Conservation (phyloP, 371 early-diverging fungal species). For the Saksenaea vasiformis region DNA sequence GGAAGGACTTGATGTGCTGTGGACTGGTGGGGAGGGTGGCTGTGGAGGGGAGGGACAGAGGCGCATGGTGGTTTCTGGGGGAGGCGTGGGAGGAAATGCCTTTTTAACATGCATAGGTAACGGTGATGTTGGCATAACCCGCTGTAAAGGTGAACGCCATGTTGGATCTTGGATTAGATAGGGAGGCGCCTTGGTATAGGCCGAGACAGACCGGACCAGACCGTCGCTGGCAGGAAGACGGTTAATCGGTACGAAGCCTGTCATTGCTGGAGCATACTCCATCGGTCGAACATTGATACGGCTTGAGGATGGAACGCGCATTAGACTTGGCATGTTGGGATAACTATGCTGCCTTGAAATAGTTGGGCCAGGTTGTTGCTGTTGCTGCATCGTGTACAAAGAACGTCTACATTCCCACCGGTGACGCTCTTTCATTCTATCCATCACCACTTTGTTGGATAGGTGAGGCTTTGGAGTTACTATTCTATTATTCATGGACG, state of each 20-base stretch:
- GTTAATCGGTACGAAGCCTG: not conserved
- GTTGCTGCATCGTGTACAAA: not conserved
- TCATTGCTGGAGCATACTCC: not conserved
- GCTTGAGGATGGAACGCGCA: not conserved
- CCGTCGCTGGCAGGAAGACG: not conserved
- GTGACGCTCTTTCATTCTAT: constrained; percentile 2
- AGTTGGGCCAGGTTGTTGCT: not conserved
- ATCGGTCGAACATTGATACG: not conserved
- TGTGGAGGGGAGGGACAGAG: not conserved
- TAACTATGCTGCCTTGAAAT: constrained; percentile 1
- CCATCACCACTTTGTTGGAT: not conserved
- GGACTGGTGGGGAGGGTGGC: not conserved
- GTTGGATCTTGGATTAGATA: not conserved
- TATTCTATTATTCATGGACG: not conserved
- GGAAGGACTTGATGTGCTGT: no score
- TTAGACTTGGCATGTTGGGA: not conserved
- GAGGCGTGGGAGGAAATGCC: not conserved
- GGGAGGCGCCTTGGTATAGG: not conserved
- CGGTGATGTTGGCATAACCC: not conserved
- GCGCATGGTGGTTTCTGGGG: not conserved
- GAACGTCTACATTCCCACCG: constrained; percentile 1
- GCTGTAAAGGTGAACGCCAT: not conserved
- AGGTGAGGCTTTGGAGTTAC: not conserved
- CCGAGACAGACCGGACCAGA: not conserved
- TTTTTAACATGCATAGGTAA: not conserved